Evolutionary conservation across 1,139 yeast species (phyloP), one percentile per base, ranked within the genome.

Genomic region (Hansenula lynferdii): DNA sequence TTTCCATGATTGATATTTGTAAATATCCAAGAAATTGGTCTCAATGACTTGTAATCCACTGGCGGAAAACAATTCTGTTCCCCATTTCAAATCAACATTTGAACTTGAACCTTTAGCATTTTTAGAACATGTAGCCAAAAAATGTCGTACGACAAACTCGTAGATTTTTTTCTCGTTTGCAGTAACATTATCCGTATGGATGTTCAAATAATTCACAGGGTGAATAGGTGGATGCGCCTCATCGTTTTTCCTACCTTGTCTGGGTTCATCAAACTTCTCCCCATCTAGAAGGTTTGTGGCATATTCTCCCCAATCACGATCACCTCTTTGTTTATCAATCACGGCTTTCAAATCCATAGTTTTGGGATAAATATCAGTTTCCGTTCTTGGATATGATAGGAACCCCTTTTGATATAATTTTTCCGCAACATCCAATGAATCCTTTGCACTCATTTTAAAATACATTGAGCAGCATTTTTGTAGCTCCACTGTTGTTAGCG

Each of bases 191-290:
- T 16, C 10, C 7, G 22, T 18, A 14, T 24, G 34, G 4, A 31
- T 60, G 25, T 67, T 58, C 2, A 65, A 41, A 34, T 45, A 47
- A 8, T 56, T 34, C 14, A 92, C 82, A 0, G 99, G 99, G 57
- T 94, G 97, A 43, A 94, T 94, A 0, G 99, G 97, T 3, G 98
- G 98, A 72, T 94, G 99, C 17, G 98, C 97, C 54, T 87, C 82
- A 64, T 94, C 99, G 55, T 90, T 87, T 53, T 85, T 82, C 16
- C 67, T 70, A 2, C 99, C 99, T 29, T 69, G 69, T 37, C 98
- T 64, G 0, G 99, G 98, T 3, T 60, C 55, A 16, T 70, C 57
- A 51, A 73, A 84, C 37, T 61, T 64, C 15, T 59, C 61, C 18
- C 64, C 66, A 11, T 44, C 40, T 9, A 67, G 27, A 15, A 65